phyloP scores from a whole-genome alignment of 345 rosid species.

The Mercurialis annua region DNA sequence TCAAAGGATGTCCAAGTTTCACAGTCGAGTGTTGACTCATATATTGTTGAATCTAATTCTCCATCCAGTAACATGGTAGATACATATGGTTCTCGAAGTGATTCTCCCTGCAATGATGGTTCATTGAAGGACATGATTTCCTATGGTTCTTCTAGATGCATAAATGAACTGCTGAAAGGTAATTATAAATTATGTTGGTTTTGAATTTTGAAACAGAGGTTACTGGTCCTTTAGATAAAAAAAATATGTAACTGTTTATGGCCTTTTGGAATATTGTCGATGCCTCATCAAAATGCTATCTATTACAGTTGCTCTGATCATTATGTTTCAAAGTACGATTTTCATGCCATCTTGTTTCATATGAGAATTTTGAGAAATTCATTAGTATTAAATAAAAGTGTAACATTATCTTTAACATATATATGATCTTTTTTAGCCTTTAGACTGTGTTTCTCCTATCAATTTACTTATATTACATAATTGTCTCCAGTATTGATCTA shows the following conservation, averaged over 20 bases:
- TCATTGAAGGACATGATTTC: conserved; percentile 9
- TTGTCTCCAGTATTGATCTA: too few species aligned
- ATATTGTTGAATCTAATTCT: conserved; percentile 10
- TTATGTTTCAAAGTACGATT: too few species aligned
- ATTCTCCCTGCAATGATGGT: conserved; percentile 12
- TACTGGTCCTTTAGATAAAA: not conserved
- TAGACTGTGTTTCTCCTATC: too few species aligned
- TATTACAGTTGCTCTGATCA: too few species aligned
- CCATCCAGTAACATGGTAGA: conserved; percentile 18
- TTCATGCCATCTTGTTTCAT: too few species aligned
- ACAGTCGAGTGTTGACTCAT: conserved; percentile 11
- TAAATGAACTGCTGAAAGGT: conserved; percentile 27
- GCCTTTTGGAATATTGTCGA: not conserved
- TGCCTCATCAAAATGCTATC: not conserved
- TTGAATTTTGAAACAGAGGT: conserved; percentile 7
- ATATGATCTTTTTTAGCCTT: too few species aligned
- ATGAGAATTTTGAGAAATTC: too few species aligned
- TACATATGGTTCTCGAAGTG: conserved; percentile 16
- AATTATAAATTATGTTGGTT: conserved; percentile 5
- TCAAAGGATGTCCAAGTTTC: conserved; percentile 17
- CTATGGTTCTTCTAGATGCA: conserved; percentile 12
- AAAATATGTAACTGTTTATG: not conserved
- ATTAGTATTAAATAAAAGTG: too few species aligned
- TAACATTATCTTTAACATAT: too few species aligned
- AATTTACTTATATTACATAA: too few species aligned